Evolutionary conservation across 176 grass and related monocot genomes (phyloP).

Genomic region (Oryza meridionalis): DNA sequence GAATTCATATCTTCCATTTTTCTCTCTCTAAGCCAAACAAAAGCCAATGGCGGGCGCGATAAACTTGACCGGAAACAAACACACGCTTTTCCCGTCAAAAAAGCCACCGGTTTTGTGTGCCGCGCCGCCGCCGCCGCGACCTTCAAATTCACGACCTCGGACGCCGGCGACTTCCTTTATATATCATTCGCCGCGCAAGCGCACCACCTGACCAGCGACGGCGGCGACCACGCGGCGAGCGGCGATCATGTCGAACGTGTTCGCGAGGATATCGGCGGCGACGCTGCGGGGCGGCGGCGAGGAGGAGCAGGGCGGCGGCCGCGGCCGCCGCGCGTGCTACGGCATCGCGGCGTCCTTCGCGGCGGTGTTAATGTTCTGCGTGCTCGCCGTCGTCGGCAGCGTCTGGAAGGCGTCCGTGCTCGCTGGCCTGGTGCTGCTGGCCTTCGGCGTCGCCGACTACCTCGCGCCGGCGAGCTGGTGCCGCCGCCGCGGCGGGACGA

Average conservation of each 20-base stretch:
- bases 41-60: background rate
- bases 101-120: conserved; percentile 8
- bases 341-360: conserved; percentile 16
- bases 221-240: too few species aligned
- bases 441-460: conserved; percentile 9
- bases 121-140: background rate
- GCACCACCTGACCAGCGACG: background rate
- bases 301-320: background rate
- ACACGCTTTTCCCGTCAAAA: background rate
- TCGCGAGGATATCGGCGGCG: background rate
- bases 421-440: background rate
- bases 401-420: conserved; percentile 41
- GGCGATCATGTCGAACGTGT: conserved; percentile 11
- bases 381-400: conserved; percentile 17
- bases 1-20: background rate
- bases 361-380: conserved; percentile 37
- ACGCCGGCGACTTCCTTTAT: background rate
- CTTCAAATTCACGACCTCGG: background rate
- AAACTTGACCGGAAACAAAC: conserved; percentile 13
- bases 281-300: background rate
- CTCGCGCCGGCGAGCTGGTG: background rate
- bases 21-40: background rate
- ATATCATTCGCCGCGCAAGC: conserved; percentile 1
- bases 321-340: background rate
- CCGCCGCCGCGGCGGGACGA: background rate